A percentile compares a stretch with the other conserved stretches of the same genome.
Conservation (phyloP, 345 rosid species). For the Excoecaria agallocha region DNA sequence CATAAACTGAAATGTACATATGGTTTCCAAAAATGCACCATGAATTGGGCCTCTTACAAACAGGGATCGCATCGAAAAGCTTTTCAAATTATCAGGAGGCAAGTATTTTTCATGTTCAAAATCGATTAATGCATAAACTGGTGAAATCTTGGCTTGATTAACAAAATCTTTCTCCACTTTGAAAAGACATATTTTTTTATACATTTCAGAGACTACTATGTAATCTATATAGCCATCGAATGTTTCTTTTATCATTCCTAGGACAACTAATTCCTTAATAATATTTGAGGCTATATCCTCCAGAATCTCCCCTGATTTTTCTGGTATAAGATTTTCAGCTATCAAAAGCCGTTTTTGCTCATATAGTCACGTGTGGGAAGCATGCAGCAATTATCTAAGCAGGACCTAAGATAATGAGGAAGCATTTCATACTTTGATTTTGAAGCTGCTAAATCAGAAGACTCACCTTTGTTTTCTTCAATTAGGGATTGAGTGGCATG, state of each 20-base stretch:
- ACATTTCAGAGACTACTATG: too few species aligned
- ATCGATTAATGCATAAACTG: too few species aligned
- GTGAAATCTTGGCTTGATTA: too few species aligned
- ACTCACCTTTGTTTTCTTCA: neutral
- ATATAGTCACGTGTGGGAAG: neutral
- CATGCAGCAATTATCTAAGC: neutral
- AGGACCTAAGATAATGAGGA: constrained; percentile 1
- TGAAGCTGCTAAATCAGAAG: neutral
- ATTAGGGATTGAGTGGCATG: neutral
- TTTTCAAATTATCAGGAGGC: too few species aligned
- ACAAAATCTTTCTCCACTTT: too few species aligned
- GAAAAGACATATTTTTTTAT: too few species aligned
- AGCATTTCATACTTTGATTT: neutral
- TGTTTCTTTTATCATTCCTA: neutral
- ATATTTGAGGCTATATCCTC: neutral
- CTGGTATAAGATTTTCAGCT: neutral
- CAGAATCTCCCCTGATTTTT: neutral
- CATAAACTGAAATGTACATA: constrained; percentile 2
- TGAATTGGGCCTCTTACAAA: too few species aligned
- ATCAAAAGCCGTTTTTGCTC: neutral
- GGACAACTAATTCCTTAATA: neutral
- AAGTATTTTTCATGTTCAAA: too few species aligned
- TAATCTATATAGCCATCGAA: too few species aligned
- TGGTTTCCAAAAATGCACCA: neutral
- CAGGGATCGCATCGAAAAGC: too few species aligned